Evolutionary conservation across 495 filamentous ascomycete genomes (phyloP).

Genomic region (Wilcoxina mikolae): DNA sequence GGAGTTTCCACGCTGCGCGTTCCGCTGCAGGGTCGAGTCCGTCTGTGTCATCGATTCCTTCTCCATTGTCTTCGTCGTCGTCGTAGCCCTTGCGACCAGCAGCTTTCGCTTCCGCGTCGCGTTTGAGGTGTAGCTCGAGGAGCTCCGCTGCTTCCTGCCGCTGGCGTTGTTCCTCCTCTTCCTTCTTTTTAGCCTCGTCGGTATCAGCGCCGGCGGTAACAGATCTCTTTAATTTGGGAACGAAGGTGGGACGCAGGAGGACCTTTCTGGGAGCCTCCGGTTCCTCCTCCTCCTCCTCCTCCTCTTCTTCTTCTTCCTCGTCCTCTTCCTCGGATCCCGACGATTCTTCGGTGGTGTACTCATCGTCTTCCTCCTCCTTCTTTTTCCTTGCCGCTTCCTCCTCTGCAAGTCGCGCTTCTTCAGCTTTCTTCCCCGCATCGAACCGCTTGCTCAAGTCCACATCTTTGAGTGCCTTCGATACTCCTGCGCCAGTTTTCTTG

Average conservation of each 20-base stretch:
- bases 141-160: conserved; percentile 58
- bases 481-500: conserved; percentile 39
- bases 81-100: conserved; percentile 74
- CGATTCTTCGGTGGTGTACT: conserved; percentile 31
- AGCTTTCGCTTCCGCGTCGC: conserved; percentile 58
- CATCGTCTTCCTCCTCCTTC: conserved; percentile 27
- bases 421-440: conserved; percentile 35
- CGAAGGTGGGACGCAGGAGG: conserved; percentile 78
- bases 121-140: conserved; percentile 76
- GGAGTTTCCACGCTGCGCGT: conserved; percentile 80
- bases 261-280: conserved; percentile 64
- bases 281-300: conserved; percentile 43
- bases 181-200: conserved; percentile 30
- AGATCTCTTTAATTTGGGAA: conserved; percentile 64
- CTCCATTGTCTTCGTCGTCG: conserved; percentile 58
- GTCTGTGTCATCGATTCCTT: conserved; percentile 73
- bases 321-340: conserved; percentile 41
- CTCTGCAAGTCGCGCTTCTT: conserved; percentile 38
- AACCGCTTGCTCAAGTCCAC: conserved; percentile 48
- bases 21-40: conserved; percentile 78
- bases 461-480: conserved; percentile 37
- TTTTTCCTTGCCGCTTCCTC: conserved; percentile 38
- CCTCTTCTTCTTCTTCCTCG: conserved; percentile 45
- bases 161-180: conserved; percentile 46
- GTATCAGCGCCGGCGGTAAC: conserved; percentile 15